Conservation (phyloP, 805 yeast genomes). For the Lachancea mirantina region DNA sequence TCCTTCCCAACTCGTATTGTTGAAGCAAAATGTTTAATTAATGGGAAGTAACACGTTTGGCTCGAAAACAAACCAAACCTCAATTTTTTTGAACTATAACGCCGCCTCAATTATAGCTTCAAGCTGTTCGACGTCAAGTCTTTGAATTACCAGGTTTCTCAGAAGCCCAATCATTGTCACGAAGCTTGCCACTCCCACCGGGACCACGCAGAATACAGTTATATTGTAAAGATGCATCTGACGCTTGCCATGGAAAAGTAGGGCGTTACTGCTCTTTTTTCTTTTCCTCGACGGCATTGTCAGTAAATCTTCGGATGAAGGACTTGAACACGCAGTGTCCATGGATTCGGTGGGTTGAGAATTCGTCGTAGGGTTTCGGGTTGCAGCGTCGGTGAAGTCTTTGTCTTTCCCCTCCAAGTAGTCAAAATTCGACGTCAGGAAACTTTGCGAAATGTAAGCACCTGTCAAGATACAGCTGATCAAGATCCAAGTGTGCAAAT, state of each 20-base stretch:
- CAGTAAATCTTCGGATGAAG: constrained; percentile 1
- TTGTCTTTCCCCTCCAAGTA: constrained; percentile 27
- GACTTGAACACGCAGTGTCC: background rate
- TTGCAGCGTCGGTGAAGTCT: constrained; percentile 1
- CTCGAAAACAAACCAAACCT: too few relatives aligned
- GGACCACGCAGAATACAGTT: constrained; percentile 96
- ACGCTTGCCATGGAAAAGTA: constrained; percentile 34
- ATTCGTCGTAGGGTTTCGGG: constrained; percentile 1
- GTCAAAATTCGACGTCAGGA: constrained; percentile 71
- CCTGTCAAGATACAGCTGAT: constrained; percentile 80
- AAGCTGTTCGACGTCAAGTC: constrained; percentile 49
- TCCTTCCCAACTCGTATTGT: too few relatives aligned
- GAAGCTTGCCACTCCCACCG: constrained; percentile 91
- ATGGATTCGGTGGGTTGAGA: constrained; percentile 1
- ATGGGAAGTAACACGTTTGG: too few relatives aligned
- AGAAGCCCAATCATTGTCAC: constrained; percentile 82
- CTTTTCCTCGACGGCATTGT: constrained; percentile 9
- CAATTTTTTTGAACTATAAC: too few relatives aligned
- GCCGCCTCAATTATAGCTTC: constrained; percentile 13
- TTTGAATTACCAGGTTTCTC: constrained; percentile 64
- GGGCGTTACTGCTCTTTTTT: constrained; percentile 30
- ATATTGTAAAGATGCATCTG: constrained; percentile 83
- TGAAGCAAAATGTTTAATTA: too few relatives aligned
- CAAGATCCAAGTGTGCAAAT: constrained; percentile 84
- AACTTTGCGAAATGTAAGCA: constrained; percentile 77